phyloP scores from a whole-genome alignment of 2,329 filamentous ascomycete species.

The Exserohilum rostratum region DNA sequence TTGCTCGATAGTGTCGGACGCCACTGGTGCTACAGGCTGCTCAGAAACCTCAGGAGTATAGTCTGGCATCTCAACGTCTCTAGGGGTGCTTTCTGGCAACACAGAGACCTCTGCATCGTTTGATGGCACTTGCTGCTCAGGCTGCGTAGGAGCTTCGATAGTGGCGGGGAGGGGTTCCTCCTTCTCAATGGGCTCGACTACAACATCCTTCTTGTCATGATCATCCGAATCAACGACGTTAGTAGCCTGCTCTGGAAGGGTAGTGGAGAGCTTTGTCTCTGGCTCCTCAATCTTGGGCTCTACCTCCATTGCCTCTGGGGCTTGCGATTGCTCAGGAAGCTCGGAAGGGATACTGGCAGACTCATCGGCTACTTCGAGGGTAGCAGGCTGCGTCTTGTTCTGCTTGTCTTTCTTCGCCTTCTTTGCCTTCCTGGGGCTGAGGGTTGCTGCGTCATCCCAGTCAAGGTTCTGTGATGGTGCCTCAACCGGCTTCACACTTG shows the following conservation, averaged over 20 bases:
- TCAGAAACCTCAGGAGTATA: background rate
- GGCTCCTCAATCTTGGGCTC: background rate
- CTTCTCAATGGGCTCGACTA: background rate
- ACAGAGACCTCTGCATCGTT: background rate
- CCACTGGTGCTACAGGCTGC: background rate
- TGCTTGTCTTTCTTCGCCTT: slow-evolving; percentile 43
- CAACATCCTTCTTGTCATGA: background rate
- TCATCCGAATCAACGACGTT: background rate
- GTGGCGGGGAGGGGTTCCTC: background rate
- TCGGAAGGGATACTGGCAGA: background rate
- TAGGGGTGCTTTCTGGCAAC: slow-evolving; percentile 1
- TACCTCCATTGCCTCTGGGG: background rate
- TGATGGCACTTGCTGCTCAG: background rate
- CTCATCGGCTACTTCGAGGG: slow-evolving; percentile 13
- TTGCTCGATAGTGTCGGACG: background rate
- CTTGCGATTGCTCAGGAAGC: slow-evolving; percentile 4
- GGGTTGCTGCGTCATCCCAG: slow-evolving; percentile 20
- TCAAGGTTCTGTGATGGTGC: slow-evolving; percentile 12
- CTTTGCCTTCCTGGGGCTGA: slow-evolving; percentile 29
- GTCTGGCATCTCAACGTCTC: background rate
- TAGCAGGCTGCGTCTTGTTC: slow-evolving; percentile 22
- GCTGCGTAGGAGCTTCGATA: background rate
- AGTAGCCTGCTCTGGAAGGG: background rate
- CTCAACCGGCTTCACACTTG: slow-evolving; percentile 2
- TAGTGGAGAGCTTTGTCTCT: background rate